Evolutionary conservation across 129 eudicot genomes (phyloP), one percentile per base, ranked within the genome.

Genomic region (Lactuca sativa): DNA sequence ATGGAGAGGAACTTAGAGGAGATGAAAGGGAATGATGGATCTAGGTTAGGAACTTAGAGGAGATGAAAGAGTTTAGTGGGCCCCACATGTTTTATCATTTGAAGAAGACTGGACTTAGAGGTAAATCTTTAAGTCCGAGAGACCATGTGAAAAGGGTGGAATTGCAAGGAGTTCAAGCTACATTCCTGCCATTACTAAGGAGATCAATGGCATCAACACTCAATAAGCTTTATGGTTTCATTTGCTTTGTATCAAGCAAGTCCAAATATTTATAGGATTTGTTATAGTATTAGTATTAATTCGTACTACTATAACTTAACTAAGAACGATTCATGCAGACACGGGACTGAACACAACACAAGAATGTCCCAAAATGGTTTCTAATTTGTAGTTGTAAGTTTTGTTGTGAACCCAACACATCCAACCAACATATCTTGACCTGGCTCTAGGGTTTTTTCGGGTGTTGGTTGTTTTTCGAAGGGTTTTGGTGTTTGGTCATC

Each of bases 91-190:
- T 21, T 21, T 21, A 21, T 21, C 21, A 21, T n/a, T 82, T 89
- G 78, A 89, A 84, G 74, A 89, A 86, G 86, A 64, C 83, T 0
- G 70, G 78, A 36, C 59, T 80, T 10, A 57, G 96, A 41, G 87
- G 84, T 9, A 84, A 84, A 72, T 89, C 96, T 47, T 54, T 77
- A 64, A 81, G 89, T 64, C 85, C 86, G 0, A 80, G 87, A 71
- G 91, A 85, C 10, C 79, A 75, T 1, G 81, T 43, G 16, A 89
- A 80, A 77, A 56, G 10, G 90, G 92, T 62, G 86, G 86, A 7
- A 89, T 89, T 13, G 69, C 88, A 2, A 86, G 96, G 53, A 89
- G 96, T 78, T 89, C 96, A 0, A 89, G 96, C 63, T 89, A 93
- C 37, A 89, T 86, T 69, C 87, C 96, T 18, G 89, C 90, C 51